Evolutionary conservation across 441 rosid species (phyloP), one percentile per base, ranked within the genome.

Genomic region (Gossypium lobatum): DNA sequence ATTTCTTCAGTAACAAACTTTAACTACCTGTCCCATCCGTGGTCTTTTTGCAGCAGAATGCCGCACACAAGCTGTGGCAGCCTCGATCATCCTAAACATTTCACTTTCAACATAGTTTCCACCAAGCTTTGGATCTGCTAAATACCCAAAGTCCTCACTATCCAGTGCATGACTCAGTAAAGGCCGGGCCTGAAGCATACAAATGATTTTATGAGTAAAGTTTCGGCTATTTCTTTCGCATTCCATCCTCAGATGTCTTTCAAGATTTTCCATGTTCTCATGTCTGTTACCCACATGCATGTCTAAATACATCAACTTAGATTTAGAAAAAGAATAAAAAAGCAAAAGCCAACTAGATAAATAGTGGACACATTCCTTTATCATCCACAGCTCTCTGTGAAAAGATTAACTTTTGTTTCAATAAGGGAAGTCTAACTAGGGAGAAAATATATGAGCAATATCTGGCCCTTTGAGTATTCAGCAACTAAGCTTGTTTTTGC

Each of bases 21-120:
- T 39, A 0, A 72, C 72, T 81, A 90, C 98, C 91, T 92, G 97
- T 65, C 95, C 89, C 98, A 94, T 91, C 31, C 88, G 79, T 55
- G 98, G 98, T 80, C 98, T 91, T 81, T 86, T 90, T 65, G 85
- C 77, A 79, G 97, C 91, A 70, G 86, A 89, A 83, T 92, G 97
- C 52, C 96, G 89, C 73, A 94, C 88, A 80, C 97, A 92, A 25
- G 93, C 96, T 23, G 91, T 93, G 23, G 97, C 94, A 73, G 91
- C 97, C 85, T 86, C 92, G 20, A 92, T 84, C 97, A 94, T 86
- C 58, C 67, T 74, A 54, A 91, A 88, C 95, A 94, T 88, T 82
- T 91, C 94, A 64, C 79, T 75, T 42, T 76, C 88, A 48, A 82
- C 79, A 69, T 85, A 92, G 76, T 85, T 85, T 60, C 80, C 80